phyloP scores from a whole-genome alignment of 148 eudicot species.

The Amaranthus palmeri region DNA sequence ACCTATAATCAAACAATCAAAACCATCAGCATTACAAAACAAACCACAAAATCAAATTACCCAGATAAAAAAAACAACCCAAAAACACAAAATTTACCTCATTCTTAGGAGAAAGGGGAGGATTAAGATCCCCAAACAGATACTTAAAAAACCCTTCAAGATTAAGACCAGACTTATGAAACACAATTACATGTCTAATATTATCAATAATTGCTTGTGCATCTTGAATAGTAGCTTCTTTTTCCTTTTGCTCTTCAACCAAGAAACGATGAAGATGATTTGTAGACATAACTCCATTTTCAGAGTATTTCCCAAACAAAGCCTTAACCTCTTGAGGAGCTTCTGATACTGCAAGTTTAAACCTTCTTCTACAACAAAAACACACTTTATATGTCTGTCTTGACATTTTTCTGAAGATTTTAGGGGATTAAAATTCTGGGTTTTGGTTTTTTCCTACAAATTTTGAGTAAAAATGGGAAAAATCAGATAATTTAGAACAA shows the following conservation, averaged over 20 bases:
- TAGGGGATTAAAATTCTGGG: too few species aligned
- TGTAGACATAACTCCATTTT: constrained; percentile 61
- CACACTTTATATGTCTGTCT: constrained; percentile 68
- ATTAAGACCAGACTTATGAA: constrained; percentile 44
- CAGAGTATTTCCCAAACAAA: constrained; percentile 56
- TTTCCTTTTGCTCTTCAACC: constrained; percentile 59
- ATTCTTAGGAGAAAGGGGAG: constrained; percentile 44
- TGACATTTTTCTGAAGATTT: constrained; percentile 24
- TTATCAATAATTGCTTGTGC: constrained; percentile 59
- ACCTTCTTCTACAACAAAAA: constrained; percentile 78
- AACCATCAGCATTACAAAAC: neutral
- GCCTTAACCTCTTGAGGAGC: constrained; percentile 59
- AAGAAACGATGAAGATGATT: constrained; percentile 60
- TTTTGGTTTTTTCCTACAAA: neutral
- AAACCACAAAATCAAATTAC: neutral
- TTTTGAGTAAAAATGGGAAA: neutral
- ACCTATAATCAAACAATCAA: neutral
- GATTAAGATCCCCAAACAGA: constrained; percentile 55
- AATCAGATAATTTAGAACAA: too few species aligned
- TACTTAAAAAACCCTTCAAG: constrained; percentile 68
- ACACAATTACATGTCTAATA: constrained; percentile 41
- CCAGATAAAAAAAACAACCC: neutral
- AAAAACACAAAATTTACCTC: constrained; percentile 37
- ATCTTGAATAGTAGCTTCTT: constrained; percentile 35
- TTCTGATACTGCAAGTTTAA: constrained; percentile 57